These are phyloP conservation scores for Diplodia mutila DNA, from an alignment of 2,329 filamentous ascomycete genomes.

Conservation along the genomic window DNA sequence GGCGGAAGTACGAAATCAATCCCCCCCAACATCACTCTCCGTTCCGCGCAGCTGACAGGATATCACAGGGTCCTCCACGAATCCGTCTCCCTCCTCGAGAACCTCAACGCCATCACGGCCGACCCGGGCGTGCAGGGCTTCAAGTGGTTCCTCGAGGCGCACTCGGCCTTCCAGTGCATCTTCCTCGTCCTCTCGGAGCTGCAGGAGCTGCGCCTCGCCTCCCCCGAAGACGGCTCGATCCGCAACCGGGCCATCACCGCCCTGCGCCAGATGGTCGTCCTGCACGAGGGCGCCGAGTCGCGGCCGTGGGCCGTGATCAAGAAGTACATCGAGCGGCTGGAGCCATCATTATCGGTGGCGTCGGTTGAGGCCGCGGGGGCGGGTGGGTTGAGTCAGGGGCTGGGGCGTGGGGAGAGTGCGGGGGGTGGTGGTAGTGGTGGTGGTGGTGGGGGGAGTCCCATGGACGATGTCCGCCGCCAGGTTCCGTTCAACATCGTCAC, in stretches of 20 bases:
- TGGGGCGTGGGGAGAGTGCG: too few species aligned
- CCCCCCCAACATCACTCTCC: background rate
- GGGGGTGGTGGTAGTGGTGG: too few species aligned
- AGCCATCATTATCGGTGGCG: background rate
- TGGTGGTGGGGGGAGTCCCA: background rate
- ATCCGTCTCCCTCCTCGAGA: background rate
- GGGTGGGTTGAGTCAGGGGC: too few species aligned
- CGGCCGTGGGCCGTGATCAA: background rate
- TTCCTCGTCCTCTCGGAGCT: slow-evolving; percentile 45
- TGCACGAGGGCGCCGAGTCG: background rate
- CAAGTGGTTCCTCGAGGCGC: slow-evolving; percentile 41
- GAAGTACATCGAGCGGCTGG: background rate
- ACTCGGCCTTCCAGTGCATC: slow-evolving; percentile 31
- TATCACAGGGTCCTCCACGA: background rate
- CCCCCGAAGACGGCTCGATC: too few species aligned
- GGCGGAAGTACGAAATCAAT: background rate
- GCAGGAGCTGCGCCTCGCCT: slow-evolving; percentile 39
- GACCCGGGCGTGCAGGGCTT: background rate
- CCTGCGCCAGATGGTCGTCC: background rate
- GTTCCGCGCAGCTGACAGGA: too few species aligned
- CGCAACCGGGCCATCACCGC: too few species aligned
- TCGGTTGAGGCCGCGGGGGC: too few species aligned
- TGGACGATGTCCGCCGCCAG: background rate
- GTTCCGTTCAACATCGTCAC: too few species aligned
- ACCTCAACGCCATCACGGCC: background rate